Base-by-base conservation (phyloP, 108 stramenopile genomes). In the Seminavis robusta region DNA sequence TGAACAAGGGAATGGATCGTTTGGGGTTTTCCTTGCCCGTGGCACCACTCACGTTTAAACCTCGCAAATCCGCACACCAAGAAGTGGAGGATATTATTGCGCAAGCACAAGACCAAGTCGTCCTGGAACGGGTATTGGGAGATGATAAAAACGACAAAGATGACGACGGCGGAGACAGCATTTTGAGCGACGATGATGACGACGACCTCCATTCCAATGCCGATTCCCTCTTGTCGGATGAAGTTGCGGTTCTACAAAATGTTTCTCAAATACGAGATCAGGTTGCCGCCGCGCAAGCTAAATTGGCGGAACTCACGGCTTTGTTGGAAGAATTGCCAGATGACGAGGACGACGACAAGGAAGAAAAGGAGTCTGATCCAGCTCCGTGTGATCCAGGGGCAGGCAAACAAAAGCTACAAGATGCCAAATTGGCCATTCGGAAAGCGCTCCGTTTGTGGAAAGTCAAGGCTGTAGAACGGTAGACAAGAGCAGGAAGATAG, bases 11-110 rank as follows among this genome's bases (percentile, higher is more conserved):
- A 21, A 36, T 78, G 10, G 60, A 59, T 39, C 40, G 57, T 10
- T 47, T 78, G 3, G 77, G 77, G 10, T 28, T 72, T 6, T 42
- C 47, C 29, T 65, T 67, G 27, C 19, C n/a, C n/a, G n/a, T n/a
- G n/a, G n/a, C n/a, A n/a, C n/a, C n/a, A n/a, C n/a, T n/a, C n/a
- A n/a, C n/a, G n/a, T 76, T 13, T 69, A 59, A 21, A 29, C 38
- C 11, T 49, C 52, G 28, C 50, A 65, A 76, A 21, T 61, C 59
- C 19, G 77, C 72, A 39, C 66, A 67, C 13, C 71, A 78, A n/a
- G 67, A 72, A 61, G 66, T 78, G n/a, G 67, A 59, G 10, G 66
- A 63, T n/a, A 78, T 72, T 28, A 67, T 78, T 9, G 67, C 65
- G 4, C 77, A 78, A 60, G 71, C 77, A 4, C 55, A 60, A 28